A percentile compares a stretch with the other conserved stretches of the same genome.
Evolutionary conservation across 768 basidiomycete species (phyloP).

Genomic region (Auricularia sp.): DNA sequence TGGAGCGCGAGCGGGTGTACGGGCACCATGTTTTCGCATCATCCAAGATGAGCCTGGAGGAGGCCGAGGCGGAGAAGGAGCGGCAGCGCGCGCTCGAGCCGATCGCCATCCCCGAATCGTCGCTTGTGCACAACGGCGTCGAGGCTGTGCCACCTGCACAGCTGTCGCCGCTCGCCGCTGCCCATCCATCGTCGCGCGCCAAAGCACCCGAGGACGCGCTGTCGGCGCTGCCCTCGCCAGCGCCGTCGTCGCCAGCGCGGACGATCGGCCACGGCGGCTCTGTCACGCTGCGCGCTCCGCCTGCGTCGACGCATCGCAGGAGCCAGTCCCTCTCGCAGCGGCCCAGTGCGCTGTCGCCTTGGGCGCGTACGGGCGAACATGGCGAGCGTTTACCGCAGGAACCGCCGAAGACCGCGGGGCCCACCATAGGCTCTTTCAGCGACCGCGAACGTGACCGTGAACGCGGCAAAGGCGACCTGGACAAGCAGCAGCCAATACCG

Average conservation of each 20-base stretch:
- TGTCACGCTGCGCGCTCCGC: constrained; percentile 42
- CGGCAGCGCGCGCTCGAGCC: background rate
- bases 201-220: constrained; percentile 67
- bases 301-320: constrained; percentile 68
- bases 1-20: constrained; percentile 89
- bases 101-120: background rate
- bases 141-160: background rate
- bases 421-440: constrained; percentile 49
- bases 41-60: constrained; percentile 64
- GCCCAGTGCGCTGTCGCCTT: constrained; percentile 43
- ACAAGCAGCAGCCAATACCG: background rate
- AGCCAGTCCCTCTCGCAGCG: constrained; percentile 79
- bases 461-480: background rate
- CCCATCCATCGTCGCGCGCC: constrained; percentile 73
- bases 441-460: constrained; percentile 18
- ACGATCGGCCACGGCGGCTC: constrained; percentile 11
- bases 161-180: constrained; percentile 67
- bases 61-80: constrained; percentile 1
- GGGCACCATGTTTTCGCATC: constrained; percentile 90
- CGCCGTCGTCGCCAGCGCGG: constrained; percentile 38
- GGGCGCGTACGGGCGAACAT: constrained; percentile 30
- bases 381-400: constrained; percentile 34
- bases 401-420: constrained; percentile 52
- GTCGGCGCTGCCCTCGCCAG: constrained; percentile 24
- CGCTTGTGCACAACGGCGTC: background rate